These are phyloP conservation scores for Phylloporus sp. DNA, from an alignment of 768 basidiomycete species.

Conservation along the genomic window DNA sequence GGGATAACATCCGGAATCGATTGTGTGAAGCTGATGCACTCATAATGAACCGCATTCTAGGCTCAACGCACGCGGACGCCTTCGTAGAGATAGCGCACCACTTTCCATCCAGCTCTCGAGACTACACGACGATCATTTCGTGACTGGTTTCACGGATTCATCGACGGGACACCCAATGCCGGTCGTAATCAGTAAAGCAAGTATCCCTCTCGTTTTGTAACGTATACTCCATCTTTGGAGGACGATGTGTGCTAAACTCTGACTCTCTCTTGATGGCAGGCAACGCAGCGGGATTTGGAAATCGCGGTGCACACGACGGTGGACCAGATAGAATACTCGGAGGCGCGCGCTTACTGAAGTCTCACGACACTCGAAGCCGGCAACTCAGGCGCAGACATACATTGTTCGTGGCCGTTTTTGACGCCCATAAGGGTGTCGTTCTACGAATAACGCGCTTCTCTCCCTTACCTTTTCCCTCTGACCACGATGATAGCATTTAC, in stretches of 20 bases:
- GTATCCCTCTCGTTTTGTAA: neutral
- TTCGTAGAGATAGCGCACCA: slow-evolving; percentile 34
- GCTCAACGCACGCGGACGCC: slow-evolving; percentile 42
- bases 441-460: neutral
- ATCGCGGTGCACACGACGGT: slow-evolving; percentile 8
- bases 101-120: slow-evolving; percentile 43
- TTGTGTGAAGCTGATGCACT: neutral
- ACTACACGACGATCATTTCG: slow-evolving; percentile 20
- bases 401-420: neutral
- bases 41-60: slow-evolving; percentile 16
- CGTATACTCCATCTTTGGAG: neutral
- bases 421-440: neutral
- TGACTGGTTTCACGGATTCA: neutral
- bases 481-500: neutral
- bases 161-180: neutral
- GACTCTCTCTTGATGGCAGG: neutral
- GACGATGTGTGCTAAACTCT: neutral
- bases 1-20: too few relatives aligned
- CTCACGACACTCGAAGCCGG: neutral
- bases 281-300: slow-evolving; percentile 5
- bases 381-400: neutral
- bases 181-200: neutral
- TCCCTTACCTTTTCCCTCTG: neutral
- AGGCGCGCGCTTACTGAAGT: neutral
- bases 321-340: neutral